These are phyloP conservation scores for Fusarium chlamydosporum DNA, from an alignment of 2,329 filamentous ascomycete genomes.

Conservation along the genomic window DNA sequence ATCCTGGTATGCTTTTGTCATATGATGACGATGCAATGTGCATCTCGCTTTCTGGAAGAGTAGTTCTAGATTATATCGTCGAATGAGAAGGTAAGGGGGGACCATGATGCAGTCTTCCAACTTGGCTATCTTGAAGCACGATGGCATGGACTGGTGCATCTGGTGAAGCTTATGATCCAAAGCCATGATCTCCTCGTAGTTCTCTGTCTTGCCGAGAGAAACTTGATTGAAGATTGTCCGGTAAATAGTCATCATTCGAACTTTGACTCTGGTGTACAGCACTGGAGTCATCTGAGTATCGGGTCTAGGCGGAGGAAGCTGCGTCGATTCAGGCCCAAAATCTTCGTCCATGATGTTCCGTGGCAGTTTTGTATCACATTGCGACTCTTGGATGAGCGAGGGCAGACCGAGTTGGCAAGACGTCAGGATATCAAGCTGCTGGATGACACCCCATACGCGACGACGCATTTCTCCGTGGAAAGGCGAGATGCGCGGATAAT, in stretches of 20 bases:
- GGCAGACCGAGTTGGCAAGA: constrained; percentile 39
- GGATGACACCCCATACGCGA: constrained; percentile 31
- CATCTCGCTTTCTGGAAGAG: constrained; percentile 36
- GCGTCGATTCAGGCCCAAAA: constrained; percentile 18
- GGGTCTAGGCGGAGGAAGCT: constrained; percentile 26
- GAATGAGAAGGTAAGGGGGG: constrained; percentile 28
- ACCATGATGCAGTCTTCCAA: constrained; percentile 38
- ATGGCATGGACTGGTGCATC: constrained; percentile 23
- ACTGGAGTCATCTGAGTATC: constrained; percentile 23
- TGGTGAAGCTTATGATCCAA: constrained; percentile 32
- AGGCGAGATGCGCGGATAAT: constrained; percentile 18
- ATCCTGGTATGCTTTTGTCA: constrained; percentile 36
- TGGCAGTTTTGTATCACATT: constrained; percentile 31
- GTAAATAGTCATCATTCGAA: constrained; percentile 33
- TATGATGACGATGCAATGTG: constrained; percentile 38
- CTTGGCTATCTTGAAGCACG: constrained; percentile 25
- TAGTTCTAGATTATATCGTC: constrained; percentile 37
- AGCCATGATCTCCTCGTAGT: constrained; percentile 40
- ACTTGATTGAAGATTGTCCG: constrained; percentile 42
- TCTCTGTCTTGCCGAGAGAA: constrained; percentile 23
- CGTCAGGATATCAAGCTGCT: constrained; percentile 32
- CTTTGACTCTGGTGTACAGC: constrained; percentile 32
- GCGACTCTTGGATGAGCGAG: constrained; percentile 29
- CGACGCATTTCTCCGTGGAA: constrained; percentile 44
- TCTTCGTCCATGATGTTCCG: constrained; percentile 37